Percentiles rank a stretch among this genome's conserved stretches.
Evolutionary conservation across 177 flowering plant species (phyloP).

Genomic region (Vitis hybrid): DNA sequence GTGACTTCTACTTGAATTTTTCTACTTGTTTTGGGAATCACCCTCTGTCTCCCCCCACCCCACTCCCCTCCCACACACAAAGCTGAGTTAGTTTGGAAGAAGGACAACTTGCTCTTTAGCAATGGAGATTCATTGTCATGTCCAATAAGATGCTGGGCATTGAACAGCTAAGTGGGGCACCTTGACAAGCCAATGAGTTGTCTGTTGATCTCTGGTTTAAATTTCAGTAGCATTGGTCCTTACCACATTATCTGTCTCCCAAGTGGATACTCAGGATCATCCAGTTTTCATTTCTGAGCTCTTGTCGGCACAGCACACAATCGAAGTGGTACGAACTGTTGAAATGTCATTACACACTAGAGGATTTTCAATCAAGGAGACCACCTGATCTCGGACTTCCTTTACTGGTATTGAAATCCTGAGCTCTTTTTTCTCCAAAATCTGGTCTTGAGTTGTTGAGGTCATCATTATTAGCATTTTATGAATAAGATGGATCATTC

Average conservation of each 20-base stretch:
- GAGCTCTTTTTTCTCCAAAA: neutral
- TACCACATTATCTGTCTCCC: constrained; percentile 15
- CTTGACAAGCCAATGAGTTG: constrained; percentile 28
- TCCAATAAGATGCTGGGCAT: constrained; percentile 21
- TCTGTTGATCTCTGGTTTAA: constrained; percentile 22
- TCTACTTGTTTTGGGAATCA: constrained; percentile 8
- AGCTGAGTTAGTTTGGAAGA: neutral
- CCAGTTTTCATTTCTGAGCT: constrained; percentile 24
- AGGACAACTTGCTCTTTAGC: constrained; percentile 12
- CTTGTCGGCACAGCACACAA: constrained; percentile 19
- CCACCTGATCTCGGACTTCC: constrained; percentile 10
- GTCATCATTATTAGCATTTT: too few species aligned
- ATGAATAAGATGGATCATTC: too few species aligned
- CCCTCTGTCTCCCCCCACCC: neutral
- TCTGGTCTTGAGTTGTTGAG: too few species aligned
- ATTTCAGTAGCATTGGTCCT: constrained; percentile 18
- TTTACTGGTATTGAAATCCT: constrained; percentile 16
- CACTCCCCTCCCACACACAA: neutral
- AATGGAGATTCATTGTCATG: constrained; percentile 12
- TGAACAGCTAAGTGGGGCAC: constrained; percentile 34
- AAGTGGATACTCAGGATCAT: constrained; percentile 25
- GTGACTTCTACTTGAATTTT: constrained; percentile 12
- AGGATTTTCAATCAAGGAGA: constrained; percentile 9
- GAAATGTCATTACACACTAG: constrained; percentile 1
- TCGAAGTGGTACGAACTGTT: constrained; percentile 1